These are phyloP conservation scores for Trametes cinnabarina DNA, from an alignment of 768 basidiomycete genomes.

Conservation along the genomic window DNA sequence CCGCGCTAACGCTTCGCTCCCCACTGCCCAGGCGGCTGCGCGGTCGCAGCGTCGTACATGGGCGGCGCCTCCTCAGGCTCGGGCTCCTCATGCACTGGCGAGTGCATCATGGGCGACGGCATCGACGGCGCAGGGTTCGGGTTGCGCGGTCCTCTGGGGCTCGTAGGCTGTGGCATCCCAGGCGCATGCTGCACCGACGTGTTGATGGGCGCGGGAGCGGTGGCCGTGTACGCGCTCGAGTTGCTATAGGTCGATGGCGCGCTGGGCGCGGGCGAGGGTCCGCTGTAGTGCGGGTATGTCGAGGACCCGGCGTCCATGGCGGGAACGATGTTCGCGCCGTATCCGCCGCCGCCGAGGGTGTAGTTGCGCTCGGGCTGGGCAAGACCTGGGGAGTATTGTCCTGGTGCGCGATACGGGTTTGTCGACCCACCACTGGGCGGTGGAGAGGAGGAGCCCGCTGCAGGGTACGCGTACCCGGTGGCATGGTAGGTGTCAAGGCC, in stretches of 20 bases:
- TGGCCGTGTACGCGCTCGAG: constrained; percentile 20
- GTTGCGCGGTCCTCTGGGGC: constrained; percentile 20
- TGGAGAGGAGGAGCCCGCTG: constrained; percentile 1
- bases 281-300: constrained; percentile 17
- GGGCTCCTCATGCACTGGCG: constrained; percentile 12
- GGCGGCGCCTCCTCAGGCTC: constrained; percentile 45
- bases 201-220: constrained; percentile 41
- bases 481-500: constrained; percentile 42
- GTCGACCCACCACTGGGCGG: constrained; percentile 14
- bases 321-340: constrained; percentile 45
- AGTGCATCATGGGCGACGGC: constrained; percentile 12
- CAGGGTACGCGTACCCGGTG: constrained; percentile 24
- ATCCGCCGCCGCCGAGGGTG: constrained; percentile 55
- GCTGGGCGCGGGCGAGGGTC: constrained; percentile 22
- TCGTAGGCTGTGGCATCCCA: constrained; percentile 15
- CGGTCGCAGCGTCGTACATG: constrained; percentile 56
- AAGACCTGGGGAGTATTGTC: constrained; percentile 5
- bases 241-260: constrained; percentile 23
- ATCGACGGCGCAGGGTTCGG: constrained; percentile 12
- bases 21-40: constrained; percentile 53
- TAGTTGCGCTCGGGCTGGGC: constrained; percentile 47
- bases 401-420: constrained; percentile 16
- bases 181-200: constrained; percentile 23
- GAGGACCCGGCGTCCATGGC: constrained; percentile 11
- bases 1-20: constrained; percentile 38